Evolutionary conservation across 257 asterid genomes (phyloP).

Genomic region (Osmanthus fragrans): DNA sequence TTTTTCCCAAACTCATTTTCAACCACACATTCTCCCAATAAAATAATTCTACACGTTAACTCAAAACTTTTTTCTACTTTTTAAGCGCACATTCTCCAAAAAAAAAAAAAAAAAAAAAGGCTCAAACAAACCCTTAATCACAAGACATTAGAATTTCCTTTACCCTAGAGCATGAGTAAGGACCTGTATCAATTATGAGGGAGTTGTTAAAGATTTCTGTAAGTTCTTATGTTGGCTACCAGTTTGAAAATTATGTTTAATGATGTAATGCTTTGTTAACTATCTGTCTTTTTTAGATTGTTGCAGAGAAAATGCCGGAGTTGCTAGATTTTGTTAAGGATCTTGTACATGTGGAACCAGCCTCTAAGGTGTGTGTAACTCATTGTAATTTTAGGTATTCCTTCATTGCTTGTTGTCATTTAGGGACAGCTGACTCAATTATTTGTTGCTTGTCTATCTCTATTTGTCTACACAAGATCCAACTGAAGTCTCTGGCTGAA

Average conservation of each 20-base stretch:
- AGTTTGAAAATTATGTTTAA: constrained; percentile 3
- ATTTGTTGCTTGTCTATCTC: constrained; percentile 26
- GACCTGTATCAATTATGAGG: not conserved
- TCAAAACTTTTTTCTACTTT: no score
- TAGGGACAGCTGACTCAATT: not conserved
- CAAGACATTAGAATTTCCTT: constrained; percentile 1
- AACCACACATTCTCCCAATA: no score
- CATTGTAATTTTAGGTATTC: constrained; percentile 19
- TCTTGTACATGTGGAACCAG: constrained; percentile 88
- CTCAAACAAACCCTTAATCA: no score
- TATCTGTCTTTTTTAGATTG: constrained; percentile 45
- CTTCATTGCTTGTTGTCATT: constrained; percentile 7
- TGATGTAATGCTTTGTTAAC: constrained; percentile 6
- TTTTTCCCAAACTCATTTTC: no score
- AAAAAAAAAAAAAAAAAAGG: no score
- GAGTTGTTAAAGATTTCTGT: not conserved
- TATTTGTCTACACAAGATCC: constrained; percentile 57
- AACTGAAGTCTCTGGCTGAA: constrained; percentile 94
- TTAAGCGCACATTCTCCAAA: no score
- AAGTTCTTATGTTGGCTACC: not conserved
- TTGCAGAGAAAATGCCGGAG: constrained; percentile 89
- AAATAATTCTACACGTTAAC: no score
- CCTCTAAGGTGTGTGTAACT: constrained; percentile 69
- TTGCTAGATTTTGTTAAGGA: constrained; percentile 89
- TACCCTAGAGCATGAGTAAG: not conserved